Base-by-base conservation (phyloP, 2,329 filamentous ascomycete species). In the Chrysoporthe austroafricana region DNA sequence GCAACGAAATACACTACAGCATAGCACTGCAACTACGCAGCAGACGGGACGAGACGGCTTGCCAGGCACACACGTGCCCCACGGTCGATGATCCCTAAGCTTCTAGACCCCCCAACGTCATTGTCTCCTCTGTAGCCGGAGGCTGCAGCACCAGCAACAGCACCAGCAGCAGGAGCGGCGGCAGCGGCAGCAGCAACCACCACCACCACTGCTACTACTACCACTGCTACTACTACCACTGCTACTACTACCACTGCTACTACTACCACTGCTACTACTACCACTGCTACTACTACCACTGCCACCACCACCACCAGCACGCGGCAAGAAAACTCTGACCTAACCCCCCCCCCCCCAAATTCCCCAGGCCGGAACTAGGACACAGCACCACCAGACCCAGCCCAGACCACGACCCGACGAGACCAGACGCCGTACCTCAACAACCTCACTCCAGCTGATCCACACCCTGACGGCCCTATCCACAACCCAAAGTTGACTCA, bases 261-360 rank as follows among this genome's bases (percentile, higher is more conserved):
- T 18, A 58, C 21, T 8, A 56, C 52, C 18, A 8, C 5, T 16
- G 42, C 21, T 9, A 18, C 26, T 18, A 58, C 18, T 13, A 26
- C 26, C 26, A 2, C 18, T 13, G n/a, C 36, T 4, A 39, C 34
- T 16, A 58, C 21, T 9, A 18, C 26, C 44, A 58, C 18, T 13
- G n/a, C 36, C 9, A 39, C 34, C 34, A 58, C 21, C 21, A 56
- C 52, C 18, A 8, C 5, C 44, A 34, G 21, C 26, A 18, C 48
- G 13, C 26, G 63, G 14, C 54, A 59, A 50, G 54, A 70, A 70
- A 68, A 65, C 68, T 70, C 68, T 70, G 62, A 63, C 62, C 39
- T 43, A 42, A 39, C 36, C 36, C 11, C 36, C 36, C n/a, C n/a
- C 57, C 57, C 39, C 56, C 26, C 1, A 26, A 26, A 26, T 26